Conservation (phyloP, 371 early-diverging fungal species). For the Mortierella polycephala region DNA sequence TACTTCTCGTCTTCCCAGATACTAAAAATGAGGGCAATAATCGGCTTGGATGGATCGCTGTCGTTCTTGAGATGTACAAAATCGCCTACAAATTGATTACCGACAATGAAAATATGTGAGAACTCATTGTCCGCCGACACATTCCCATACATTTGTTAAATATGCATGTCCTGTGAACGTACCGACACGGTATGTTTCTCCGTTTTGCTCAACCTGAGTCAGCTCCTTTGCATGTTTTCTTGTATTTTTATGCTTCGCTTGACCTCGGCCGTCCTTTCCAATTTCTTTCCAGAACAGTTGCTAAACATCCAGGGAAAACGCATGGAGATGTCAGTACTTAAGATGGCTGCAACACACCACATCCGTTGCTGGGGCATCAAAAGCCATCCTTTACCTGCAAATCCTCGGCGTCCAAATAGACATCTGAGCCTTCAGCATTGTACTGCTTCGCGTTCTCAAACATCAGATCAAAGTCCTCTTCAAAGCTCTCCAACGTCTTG, state of each 20-base stretch:
- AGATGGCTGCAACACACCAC: not conserved
- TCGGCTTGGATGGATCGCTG: constrained; percentile 36
- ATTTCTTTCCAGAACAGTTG: constrained; percentile 47
- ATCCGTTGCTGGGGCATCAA: too few relatives aligned
- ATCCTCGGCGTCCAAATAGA: constrained; percentile 77
- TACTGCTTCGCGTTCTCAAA: constrained; percentile 83
- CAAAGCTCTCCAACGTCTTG: constrained; percentile 64
- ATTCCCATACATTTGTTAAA: too few relatives aligned
- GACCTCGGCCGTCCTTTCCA: constrained; percentile 37
- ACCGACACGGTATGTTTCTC: constrained; percentile 31
- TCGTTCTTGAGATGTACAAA: constrained; percentile 49
- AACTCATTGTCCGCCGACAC: too few relatives aligned
- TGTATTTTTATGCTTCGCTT: constrained; percentile 19
- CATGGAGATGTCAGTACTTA: not conserved
- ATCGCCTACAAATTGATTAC: constrained; percentile 18
- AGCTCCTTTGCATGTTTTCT: constrained; percentile 36
- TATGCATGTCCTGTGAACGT: constrained; percentile 1
- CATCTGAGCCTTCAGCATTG: constrained; percentile 80
- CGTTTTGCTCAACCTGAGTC: constrained; percentile 17
- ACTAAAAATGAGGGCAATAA: constrained; percentile 39
- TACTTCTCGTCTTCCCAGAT: constrained; percentile 52
- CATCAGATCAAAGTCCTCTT: constrained; percentile 77
- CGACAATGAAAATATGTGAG: too few relatives aligned
- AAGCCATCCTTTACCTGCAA: constrained; percentile 59
- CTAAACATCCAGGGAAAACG: constrained; percentile 5